Evolutionary conservation across 768 basidiomycete genomes (phyloP).

Genomic region (Scleroderma citrinum): DNA sequence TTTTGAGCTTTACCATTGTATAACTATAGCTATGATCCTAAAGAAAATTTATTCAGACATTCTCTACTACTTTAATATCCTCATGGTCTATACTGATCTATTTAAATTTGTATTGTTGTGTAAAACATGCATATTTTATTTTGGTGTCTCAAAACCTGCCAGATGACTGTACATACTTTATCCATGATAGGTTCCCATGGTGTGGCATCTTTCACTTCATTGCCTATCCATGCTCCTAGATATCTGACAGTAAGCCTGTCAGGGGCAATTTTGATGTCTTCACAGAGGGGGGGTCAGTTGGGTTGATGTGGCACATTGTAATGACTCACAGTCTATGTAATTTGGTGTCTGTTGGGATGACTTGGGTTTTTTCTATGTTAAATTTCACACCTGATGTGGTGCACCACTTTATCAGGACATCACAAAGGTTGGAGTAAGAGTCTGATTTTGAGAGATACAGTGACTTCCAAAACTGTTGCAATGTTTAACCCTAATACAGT

Average conservation of each 20-base stretch:
- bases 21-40: too few species aligned
- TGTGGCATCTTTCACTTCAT: not conserved
- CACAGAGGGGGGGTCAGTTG: not conserved
- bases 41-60: too few species aligned
- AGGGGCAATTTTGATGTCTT: not conserved
- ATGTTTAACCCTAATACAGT: too few species aligned
- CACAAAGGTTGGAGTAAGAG: not conserved
- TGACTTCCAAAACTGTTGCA: too few species aligned
- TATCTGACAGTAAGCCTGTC: not conserved
- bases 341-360: not conserved
- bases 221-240: not conserved
- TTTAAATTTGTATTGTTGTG: too few species aligned
- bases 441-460: not conserved
- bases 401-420: not conserved
- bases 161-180: too few species aligned
- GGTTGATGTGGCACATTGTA: not conserved
- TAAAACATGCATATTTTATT: too few species aligned
- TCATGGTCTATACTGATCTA: too few species aligned
- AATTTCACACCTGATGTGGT: not conserved
- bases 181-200: too few species aligned
- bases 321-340: not conserved
- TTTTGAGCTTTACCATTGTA: too few species aligned
- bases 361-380: not conserved
- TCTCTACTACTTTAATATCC: too few species aligned
- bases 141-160: too few species aligned